These are phyloP conservation scores for Leccinum solheimii DNA, from an alignment of 1,284 basidiomycete genomes.

Conservation along the genomic window DNA sequence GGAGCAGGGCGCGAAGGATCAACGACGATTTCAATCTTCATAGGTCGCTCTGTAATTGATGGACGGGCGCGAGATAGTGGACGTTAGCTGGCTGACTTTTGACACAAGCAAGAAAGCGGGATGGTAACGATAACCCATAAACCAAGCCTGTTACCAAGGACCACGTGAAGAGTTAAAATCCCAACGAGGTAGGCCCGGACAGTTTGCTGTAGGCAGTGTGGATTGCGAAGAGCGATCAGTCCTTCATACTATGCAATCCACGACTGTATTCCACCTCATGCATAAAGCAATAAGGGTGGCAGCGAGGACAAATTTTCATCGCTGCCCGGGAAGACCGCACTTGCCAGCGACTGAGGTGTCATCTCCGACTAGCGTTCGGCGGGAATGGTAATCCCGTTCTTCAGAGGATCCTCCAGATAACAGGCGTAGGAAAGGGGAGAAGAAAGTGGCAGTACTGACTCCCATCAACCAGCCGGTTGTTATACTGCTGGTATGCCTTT, in stretches of 20 bases:
- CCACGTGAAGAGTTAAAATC: slow-evolving; percentile 31
- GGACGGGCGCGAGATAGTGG: slow-evolving; percentile 40
- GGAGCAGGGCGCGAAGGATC: slow-evolving; percentile 79
- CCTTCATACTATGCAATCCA: slow-evolving; percentile 26
- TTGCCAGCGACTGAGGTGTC: slow-evolving; percentile 31
- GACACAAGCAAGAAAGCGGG: slow-evolving; percentile 46
- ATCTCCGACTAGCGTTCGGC: slow-evolving; percentile 28
- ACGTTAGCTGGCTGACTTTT: slow-evolving; percentile 64
- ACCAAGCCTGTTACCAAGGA: slow-evolving; percentile 41
- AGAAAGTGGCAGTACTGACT: slow-evolving; percentile 85
- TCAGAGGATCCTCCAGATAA: slow-evolving; percentile 23
- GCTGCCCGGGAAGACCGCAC: slow-evolving; percentile 21
- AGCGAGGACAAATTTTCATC: slow-evolving; percentile 32
- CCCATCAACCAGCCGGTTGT: slow-evolving; percentile 99
- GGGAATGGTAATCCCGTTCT: slow-evolving; percentile 21
- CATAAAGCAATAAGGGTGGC: slow-evolving; percentile 15
- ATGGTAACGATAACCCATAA: slow-evolving; percentile 35
- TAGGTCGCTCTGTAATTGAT: slow-evolving; percentile 79
- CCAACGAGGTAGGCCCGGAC: slow-evolving; percentile 29
- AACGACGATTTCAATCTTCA: slow-evolving; percentile 98
- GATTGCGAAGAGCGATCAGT: slow-evolving; percentile 32
- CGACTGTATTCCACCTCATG: slow-evolving; percentile 26
- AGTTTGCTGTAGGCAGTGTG: slow-evolving; percentile 25
- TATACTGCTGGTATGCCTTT: slow-evolving; percentile 92
- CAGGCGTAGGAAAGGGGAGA: slow-evolving; percentile 37